Evolutionary conservation across 2,329 filamentous ascomycete genomes (phyloP).

Genomic region (Elsinoe arachidis): DNA sequence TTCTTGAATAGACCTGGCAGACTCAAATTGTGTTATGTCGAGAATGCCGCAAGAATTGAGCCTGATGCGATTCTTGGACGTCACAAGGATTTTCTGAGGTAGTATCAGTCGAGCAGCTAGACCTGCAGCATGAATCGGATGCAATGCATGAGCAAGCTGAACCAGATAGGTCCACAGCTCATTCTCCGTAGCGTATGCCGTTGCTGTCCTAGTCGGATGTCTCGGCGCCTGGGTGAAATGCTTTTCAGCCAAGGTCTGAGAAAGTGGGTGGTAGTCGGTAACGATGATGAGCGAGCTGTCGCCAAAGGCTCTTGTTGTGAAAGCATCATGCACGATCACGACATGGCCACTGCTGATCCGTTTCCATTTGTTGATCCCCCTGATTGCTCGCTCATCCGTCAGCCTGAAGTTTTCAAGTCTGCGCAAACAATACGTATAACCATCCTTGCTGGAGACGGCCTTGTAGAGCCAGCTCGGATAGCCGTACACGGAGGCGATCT

Average conservation of each 20-base stretch:
- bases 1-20: slow-evolving; percentile 58
- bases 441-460: slow-evolving; percentile 79
- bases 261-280: slow-evolving; percentile 84
- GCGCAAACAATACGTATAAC: slow-evolving; percentile 76
- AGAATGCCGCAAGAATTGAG: slow-evolving; percentile 81
- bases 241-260: slow-evolving; percentile 79
- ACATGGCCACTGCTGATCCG: slow-evolving; percentile 71
- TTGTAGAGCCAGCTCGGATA: slow-evolving; percentile 95
- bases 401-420: slow-evolving; percentile 82
- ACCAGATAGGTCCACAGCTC: slow-evolving; percentile 86
- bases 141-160: slow-evolving; percentile 81
- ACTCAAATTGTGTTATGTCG: slow-evolving; percentile 79
- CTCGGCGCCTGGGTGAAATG: slow-evolving; percentile 47
- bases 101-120: slow-evolving; percentile 82
- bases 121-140: slow-evolving; percentile 70
- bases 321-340: slow-evolving; percentile 81
- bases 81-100: slow-evolving; percentile 79
- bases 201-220: slow-evolving; percentile 14
- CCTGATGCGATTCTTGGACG: slow-evolving; percentile 80
- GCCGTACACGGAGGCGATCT: slow-evolving; percentile 70
- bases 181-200: slow-evolving; percentile 54
- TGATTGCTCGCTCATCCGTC: slow-evolving; percentile 81
- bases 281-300: slow-evolving; percentile 93
- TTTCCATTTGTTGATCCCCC: slow-evolving; percentile 82
- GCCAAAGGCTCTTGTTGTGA: slow-evolving; percentile 85